These are phyloP conservation scores for Volvox reticuliferus DNA, from an alignment of 139 green algal species.

Conservation along the genomic window DNA sequence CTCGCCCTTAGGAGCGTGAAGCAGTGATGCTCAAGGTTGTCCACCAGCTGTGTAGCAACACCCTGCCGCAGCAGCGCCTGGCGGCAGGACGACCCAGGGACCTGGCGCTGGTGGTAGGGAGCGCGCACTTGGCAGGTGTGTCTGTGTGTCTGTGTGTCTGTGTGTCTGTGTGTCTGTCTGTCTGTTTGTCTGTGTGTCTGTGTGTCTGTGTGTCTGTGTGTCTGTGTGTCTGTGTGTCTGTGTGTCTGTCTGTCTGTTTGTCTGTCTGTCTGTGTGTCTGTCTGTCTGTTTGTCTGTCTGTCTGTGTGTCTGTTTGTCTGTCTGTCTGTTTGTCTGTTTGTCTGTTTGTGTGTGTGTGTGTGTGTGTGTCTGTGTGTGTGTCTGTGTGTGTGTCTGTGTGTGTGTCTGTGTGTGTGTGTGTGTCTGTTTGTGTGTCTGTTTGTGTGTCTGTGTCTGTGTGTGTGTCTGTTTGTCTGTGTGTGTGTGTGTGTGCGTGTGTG, in stretches of 20 bases:
- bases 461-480: background rate
- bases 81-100: background rate
- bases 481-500: background rate
- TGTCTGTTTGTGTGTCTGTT: constrained; percentile 9
- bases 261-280: too few species aligned
- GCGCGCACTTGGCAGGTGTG: constrained; percentile 55
- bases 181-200: too few species aligned
- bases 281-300: too few species aligned
- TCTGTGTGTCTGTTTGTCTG: too few species aligned
- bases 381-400: background rate
- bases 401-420: background rate
- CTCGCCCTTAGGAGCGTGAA: constrained; percentile 59
- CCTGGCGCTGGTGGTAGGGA: constrained; percentile 58
- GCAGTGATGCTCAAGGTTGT: constrained; percentile 58
- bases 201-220: too few species aligned
- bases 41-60: constrained; percentile 39
- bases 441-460: background rate
- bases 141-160: too few species aligned
- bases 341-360: background rate
- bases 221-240: too few species aligned
- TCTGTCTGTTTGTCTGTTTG: too few species aligned
- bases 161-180: too few species aligned
- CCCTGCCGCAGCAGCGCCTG: constrained; percentile 36
- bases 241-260: too few species aligned
- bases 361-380: background rate